Conservation (phyloP, 257 asterid species). For the Nicotiana attenuata region DNA sequence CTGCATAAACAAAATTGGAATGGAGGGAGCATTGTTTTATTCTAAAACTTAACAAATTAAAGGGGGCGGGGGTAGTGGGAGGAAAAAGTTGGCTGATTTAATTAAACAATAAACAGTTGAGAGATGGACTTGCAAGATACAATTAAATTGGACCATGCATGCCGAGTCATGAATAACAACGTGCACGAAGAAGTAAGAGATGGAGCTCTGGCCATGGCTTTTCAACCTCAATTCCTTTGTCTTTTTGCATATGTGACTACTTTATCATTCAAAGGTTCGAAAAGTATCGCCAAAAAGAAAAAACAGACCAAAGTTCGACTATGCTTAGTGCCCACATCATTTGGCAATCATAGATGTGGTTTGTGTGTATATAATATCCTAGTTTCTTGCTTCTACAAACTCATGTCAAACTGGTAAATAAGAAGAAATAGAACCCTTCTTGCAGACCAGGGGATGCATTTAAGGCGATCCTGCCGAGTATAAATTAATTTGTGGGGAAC, state of each 20-base stretch:
- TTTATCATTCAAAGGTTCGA: slow-evolving; percentile 8
- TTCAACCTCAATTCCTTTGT: background rate
- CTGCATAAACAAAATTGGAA: too few relatives aligned
- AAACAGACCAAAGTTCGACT: background rate
- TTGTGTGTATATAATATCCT: background rate
- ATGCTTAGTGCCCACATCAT: background rate
- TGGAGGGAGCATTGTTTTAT: background rate
- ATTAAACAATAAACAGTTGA: background rate
- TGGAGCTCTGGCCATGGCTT: background rate
- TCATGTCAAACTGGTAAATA: background rate
- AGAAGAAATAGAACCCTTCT: background rate
- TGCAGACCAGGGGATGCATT: background rate
- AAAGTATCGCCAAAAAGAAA: background rate
- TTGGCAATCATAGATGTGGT: background rate
- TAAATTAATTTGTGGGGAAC: too few relatives aligned
- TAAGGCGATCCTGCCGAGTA: too few relatives aligned
- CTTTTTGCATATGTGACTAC: background rate
- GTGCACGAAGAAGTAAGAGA: background rate
- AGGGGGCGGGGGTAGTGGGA: background rate
- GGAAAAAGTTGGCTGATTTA: background rate
- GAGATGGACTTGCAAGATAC: background rate
- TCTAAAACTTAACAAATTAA: background rate
- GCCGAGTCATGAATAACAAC: background rate
- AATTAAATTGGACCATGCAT: background rate
- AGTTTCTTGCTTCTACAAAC: background rate